These are phyloP conservation scores for Amanita polypyramis DNA, from an alignment of 768 basidiomycete species.

Conservation along the genomic window DNA sequence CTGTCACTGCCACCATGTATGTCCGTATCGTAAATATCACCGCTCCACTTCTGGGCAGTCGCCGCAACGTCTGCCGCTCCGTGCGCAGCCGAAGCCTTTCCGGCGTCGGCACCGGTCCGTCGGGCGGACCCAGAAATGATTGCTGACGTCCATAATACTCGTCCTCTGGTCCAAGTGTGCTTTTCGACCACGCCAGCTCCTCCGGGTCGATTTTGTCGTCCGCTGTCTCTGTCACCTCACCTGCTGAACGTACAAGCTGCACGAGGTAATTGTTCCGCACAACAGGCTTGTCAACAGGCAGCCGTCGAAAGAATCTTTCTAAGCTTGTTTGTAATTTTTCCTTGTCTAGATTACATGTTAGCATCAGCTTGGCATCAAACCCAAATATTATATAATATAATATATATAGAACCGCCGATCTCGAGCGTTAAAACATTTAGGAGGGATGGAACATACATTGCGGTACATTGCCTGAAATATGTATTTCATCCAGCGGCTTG, in stretches of 20 bases:
- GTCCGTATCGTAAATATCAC: slow-evolving; percentile 63
- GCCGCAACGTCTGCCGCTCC: slow-evolving; percentile 57
- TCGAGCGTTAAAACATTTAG: not conserved
- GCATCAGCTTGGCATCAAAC: not conserved
- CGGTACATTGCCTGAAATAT: slow-evolving; percentile 59
- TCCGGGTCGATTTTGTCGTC: slow-evolving; percentile 37
- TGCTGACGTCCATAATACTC: slow-evolving; percentile 23
- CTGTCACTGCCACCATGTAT: slow-evolving; percentile 45
- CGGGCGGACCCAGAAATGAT: slow-evolving; percentile 9
- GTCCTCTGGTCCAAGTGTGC: slow-evolving; percentile 47
- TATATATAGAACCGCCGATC: no score
- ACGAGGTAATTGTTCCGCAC: slow-evolving; percentile 58
- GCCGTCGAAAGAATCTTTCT: slow-evolving; percentile 59
- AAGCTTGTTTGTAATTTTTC: slow-evolving; percentile 55
- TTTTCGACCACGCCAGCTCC: slow-evolving; percentile 55
- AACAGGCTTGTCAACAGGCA: slow-evolving; percentile 60
- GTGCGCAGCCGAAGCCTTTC: slow-evolving; percentile 43
- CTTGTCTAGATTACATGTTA: slow-evolving; percentile 28
- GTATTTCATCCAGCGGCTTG: slow-evolving; percentile 60
- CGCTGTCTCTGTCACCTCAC: not conserved
- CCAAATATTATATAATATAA: no score
- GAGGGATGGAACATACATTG: slow-evolving; percentile 39
- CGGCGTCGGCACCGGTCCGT: slow-evolving; percentile 19
- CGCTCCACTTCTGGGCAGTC: slow-evolving; percentile 53
- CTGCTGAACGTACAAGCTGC: slow-evolving; percentile 18